Conservation (phyloP, 805 yeast species). For the Teunomyces funiuensis region DNA sequence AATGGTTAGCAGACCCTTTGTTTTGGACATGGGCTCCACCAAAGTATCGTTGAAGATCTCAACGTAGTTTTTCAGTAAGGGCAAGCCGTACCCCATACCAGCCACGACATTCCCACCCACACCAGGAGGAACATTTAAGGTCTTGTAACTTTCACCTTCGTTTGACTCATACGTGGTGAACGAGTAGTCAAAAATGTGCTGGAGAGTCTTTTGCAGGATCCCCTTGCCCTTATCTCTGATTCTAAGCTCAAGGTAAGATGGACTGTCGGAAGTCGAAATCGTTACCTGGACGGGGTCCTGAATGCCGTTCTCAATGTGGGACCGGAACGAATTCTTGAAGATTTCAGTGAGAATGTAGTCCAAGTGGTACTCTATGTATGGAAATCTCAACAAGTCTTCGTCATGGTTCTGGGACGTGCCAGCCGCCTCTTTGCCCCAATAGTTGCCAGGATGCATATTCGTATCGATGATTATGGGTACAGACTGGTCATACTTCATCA, state of each 20-base stretch:
- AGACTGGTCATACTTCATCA: conserved; percentile 76
- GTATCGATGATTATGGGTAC: conserved; percentile 59
- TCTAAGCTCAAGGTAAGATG: conserved; percentile 61
- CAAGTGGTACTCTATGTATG: conserved; percentile 83
- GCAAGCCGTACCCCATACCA: conserved; percentile 96
- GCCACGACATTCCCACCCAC: conserved; percentile 71
- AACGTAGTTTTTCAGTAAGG: conserved; percentile 59
- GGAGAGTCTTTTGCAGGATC: conserved; percentile 63
- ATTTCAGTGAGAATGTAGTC: conserved; percentile 87
- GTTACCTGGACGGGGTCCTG: conserved; percentile 40
- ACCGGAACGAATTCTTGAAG: conserved; percentile 82
- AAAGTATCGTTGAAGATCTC: conserved; percentile 41
- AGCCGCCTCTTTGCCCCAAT: conserved; percentile 29
- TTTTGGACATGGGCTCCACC: conserved; percentile 8
- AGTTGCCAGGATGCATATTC: conserved; percentile 27
- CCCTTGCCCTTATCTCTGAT: conserved; percentile 90
- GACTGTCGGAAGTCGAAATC: conserved; percentile 33
- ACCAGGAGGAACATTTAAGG: conserved; percentile 71
- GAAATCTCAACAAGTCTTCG: conserved; percentile 52
- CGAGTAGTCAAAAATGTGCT: conserved; percentile 79
- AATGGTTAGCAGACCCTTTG: conserved; percentile 41
- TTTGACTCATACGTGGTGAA: conserved; percentile 71
- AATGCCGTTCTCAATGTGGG: conserved; percentile 71
- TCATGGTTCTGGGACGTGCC: conserved; percentile 31
- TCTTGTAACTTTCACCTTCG: conserved; percentile 59